Evolutionary conservation across 148 eudicot genomes (phyloP).

Genomic region (Drosera capensis): DNA sequence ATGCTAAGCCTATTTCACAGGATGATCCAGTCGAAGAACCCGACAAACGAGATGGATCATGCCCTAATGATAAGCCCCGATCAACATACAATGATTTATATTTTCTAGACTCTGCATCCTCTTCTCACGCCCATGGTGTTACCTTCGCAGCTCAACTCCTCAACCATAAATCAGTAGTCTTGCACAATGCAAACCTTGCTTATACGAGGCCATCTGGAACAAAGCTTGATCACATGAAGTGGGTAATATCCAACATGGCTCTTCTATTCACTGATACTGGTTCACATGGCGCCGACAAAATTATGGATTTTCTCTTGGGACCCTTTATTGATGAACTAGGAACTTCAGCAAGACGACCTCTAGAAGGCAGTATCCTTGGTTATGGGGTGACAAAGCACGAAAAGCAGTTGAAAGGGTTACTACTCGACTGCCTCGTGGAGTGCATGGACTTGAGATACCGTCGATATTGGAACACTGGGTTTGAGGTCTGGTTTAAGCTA

Average conservation of each 20-base stretch:
- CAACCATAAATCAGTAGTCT: conserved; percentile 27
- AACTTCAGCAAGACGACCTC: conserved; percentile 38
- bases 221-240: conserved; percentile 31
- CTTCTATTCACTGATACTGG: conserved; percentile 29
- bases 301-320: conserved; percentile 32
- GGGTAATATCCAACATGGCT: conserved; percentile 45
- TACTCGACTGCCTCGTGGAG: conserved; percentile 56
- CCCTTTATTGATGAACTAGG: conserved; percentile 57
- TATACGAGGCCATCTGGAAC: conserved; percentile 25
- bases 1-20: conserved; percentile 30
- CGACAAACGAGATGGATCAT: conserved; percentile 9
- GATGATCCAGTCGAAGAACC: conserved; percentile 10
- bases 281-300: conserved; percentile 8
- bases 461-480: conserved; percentile 24
- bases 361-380: conserved; percentile 30
- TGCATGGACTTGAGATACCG: conserved; percentile 42
- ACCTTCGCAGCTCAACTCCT: conserved; percentile 23
- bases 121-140: conserved; percentile 12
- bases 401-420: conserved; percentile 38
- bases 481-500: conserved; percentile 26
- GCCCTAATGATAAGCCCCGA: conserved; percentile 14
- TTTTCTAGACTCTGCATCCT: conserved; percentile 40
- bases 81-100: conserved; percentile 20
- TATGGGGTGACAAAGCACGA: conserved; percentile 30
- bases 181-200: conserved; percentile 26